Evolutionary conservation across 169 alveolate species (phyloP).

Genomic region (Babesia divergens): DNA sequence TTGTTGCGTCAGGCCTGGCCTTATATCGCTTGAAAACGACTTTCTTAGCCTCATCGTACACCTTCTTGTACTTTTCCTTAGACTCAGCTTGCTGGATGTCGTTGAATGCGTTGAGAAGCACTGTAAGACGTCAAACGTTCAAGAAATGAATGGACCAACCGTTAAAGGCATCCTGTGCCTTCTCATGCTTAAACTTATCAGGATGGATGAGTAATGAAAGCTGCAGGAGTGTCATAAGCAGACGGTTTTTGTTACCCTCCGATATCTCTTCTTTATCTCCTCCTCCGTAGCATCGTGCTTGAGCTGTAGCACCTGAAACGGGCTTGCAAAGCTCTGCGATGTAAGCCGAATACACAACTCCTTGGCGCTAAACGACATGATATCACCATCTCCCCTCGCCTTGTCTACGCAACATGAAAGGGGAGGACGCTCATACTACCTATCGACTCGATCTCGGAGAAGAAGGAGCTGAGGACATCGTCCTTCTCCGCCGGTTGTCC

Average conservation of each 20-base stretch:
- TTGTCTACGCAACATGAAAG: slow-evolving; percentile 3
- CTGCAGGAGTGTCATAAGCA: not conserved
- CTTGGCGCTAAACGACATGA: slow-evolving; percentile 45
- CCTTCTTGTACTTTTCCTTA: slow-evolving; percentile 74
- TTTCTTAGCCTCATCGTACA: slow-evolving; percentile 78
- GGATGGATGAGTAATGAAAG: slow-evolving; percentile 81
- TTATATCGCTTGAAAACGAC: slow-evolving; percentile 70
- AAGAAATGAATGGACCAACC: not conserved
- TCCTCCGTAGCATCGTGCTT: slow-evolving; percentile 62
- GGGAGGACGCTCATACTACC: not conserved
- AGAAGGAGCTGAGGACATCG: slow-evolving; percentile 44
- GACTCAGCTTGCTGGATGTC: slow-evolving; percentile 77
- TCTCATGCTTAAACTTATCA: slow-evolving; percentile 84
- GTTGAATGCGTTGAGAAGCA: slow-evolving; percentile 78
- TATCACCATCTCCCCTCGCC: slow-evolving; percentile 40
- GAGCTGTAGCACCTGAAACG: slow-evolving; percentile 62
- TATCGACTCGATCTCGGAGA: slow-evolving; percentile 50
- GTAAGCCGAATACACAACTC: slow-evolving; percentile 49
- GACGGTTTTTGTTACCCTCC: slow-evolving; percentile 25
- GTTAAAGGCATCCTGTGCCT: slow-evolving; percentile 88
- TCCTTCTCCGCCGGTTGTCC: slow-evolving; percentile 33
- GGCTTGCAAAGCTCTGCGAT: slow-evolving; percentile 58
- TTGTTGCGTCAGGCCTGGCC: slow-evolving; percentile 62
- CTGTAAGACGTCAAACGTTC: not conserved
- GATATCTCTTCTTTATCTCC: slow-evolving; percentile 50